Evolutionary conservation across 768 basidiomycete genomes (phyloP), one percentile per base, ranked within the genome.

Genomic region (Tephrocybe sp.): DNA sequence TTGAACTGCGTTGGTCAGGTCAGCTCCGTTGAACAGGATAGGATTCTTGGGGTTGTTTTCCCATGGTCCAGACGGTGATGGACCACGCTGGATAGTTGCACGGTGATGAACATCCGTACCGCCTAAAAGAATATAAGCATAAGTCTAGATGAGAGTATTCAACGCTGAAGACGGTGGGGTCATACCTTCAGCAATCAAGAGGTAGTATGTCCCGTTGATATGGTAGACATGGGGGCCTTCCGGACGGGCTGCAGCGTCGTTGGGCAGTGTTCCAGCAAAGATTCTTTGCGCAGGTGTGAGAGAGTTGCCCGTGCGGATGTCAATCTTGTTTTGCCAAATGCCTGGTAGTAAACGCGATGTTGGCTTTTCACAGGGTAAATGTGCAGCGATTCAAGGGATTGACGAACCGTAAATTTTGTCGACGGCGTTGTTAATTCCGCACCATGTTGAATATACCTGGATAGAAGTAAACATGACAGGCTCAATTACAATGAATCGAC

Each of bases 221-320:
- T 54, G 55, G 49, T 73, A 72, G 12, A 73, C 45, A 53, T 73
- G 72, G 31, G 72, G 72, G 25, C 72, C 72, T 55, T 73, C 72
- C 4, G 72, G 72, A 5, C 71, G 61, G n/a, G 69, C 64, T 33
- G 53, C 55, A 1, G 69, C 61, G 31, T 69, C 66, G 33, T 68
- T 57, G 8, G 68, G 66, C 19, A 73, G 62, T 13, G 68, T 71
- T 9, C 72, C 72, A 2, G 54, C 57, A 55, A 69, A 73, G 42
- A 73, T 71, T 36, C 63, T 54, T 45, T 64, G 48, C 2, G 69
- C 68, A 1, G 64, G 64, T 5, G 70, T 72, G 22, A 70, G 57
- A 2, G 70, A 68, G 38, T 61, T 60, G 3, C 72, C 72, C 0
- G 71, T 72, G 5, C 46, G 21, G 18, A 72, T 53, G 56, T 71